phyloP scores from a whole-genome alignment of 2,329 filamentous ascomycete species.

The Trichoderma asperellum region DNA sequence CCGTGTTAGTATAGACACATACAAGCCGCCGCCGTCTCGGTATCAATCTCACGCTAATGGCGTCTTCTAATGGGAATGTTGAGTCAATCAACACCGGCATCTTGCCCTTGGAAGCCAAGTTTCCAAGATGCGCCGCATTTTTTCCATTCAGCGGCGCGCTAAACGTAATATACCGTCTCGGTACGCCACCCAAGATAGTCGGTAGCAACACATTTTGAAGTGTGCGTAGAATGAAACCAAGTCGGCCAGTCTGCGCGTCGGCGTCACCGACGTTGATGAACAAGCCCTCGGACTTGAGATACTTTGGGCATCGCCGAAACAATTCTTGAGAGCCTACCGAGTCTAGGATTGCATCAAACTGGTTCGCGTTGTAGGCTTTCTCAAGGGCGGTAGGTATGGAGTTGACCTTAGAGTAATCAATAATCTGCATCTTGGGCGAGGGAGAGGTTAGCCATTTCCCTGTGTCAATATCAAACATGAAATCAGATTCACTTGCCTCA shows the following conservation, averaged over 20 bases:
- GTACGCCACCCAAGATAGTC: background rate
- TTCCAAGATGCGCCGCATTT: background rate
- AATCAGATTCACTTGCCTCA: background rate
- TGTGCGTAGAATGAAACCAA: background rate
- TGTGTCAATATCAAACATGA: background rate
- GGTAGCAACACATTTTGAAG: background rate
- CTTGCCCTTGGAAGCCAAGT: background rate
- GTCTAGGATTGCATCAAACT: background rate
- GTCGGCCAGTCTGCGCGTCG: background rate
- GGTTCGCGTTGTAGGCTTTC: background rate
- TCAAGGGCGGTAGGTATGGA: background rate
- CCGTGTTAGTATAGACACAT: background rate
- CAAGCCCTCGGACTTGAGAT: background rate
- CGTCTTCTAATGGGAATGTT: background rate
- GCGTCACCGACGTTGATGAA: background rate
- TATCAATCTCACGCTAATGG: background rate
- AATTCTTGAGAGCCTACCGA: background rate
- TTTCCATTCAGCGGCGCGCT: background rate
- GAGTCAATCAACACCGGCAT: background rate
- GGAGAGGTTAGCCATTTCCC: background rate
- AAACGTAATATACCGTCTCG: background rate
- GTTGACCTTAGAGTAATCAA: background rate
- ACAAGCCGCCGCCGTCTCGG: background rate
- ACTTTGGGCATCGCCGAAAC: background rate
- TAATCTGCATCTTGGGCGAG: background rate